A percentile compares a stretch with the other conserved stretches of the same genome.
Evolutionary conservation across 495 filamentous ascomycete species (phyloP).

Genomic region (Penicillium cataractarum): DNA sequence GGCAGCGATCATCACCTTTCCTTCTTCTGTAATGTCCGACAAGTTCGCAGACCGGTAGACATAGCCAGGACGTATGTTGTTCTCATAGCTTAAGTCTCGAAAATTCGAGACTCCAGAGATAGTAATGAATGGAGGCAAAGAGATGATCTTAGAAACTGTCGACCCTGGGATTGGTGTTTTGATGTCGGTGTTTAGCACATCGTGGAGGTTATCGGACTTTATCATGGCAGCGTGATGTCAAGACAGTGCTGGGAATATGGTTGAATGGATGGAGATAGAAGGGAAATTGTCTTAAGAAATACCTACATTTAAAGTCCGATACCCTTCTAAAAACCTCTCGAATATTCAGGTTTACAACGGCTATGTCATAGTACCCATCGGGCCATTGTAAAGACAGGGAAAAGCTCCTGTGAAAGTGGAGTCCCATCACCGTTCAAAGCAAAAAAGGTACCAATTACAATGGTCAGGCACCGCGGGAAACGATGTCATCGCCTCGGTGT

Average conservation of each 20-base stretch:
- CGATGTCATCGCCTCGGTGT: slow-evolving; percentile 17
- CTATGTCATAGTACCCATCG: slow-evolving; percentile 24
- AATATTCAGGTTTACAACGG: not conserved
- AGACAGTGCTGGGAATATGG: too few species aligned
- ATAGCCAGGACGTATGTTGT: slow-evolving; percentile 43
- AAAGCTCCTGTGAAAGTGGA: not conserved
- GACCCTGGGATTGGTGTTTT: slow-evolving; percentile 28
- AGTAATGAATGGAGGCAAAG: slow-evolving; percentile 55
- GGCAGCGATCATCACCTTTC: slow-evolving; percentile 49
- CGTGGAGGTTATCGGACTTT: slow-evolving; percentile 21
- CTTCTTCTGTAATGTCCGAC: slow-evolving; percentile 49
- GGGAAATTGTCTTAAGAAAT: not conserved
- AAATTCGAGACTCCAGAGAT: slow-evolving; percentile 56
- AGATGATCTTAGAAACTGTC: slow-evolving; percentile 32
- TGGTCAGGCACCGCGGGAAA: slow-evolving; percentile 12
- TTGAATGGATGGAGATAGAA: not conserved
- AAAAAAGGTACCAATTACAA: slow-evolving; percentile 10
- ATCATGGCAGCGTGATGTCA: slow-evolving; percentile 19
- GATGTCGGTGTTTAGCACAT: slow-evolving; percentile 37
- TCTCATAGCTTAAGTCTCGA: slow-evolving; percentile 56
- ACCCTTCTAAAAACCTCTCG: not conserved
- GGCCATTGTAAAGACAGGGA: slow-evolving; percentile 3
- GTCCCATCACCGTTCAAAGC: not conserved
- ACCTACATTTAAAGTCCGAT: not conserved
- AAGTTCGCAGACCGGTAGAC: slow-evolving; percentile 58